Evolutionary conservation across 495 filamentous ascomycete genomes (phyloP).

Genomic region (Penicillium longicatenatum): DNA sequence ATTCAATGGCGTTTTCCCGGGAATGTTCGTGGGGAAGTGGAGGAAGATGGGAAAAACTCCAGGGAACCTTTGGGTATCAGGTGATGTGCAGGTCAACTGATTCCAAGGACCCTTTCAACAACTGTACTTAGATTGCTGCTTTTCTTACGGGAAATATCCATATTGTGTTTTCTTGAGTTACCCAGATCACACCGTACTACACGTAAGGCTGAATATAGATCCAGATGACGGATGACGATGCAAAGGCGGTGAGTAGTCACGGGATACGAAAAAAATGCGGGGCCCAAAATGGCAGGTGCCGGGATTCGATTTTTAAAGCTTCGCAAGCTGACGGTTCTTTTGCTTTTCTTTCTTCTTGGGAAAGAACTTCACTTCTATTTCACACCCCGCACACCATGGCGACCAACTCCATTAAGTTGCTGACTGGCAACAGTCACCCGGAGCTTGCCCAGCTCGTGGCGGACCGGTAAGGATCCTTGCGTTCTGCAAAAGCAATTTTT

Average conservation of each 20-base stretch:
- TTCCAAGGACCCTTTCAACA: slow-evolving; percentile 10
- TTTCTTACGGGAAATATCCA: slow-evolving; percentile 24
- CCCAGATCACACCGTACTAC: neutral
- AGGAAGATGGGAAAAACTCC: slow-evolving; percentile 19
- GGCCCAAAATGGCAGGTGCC: slow-evolving; percentile 24
- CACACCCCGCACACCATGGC: slow-evolving; percentile 53
- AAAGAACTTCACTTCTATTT: neutral
- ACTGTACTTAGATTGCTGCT: slow-evolving; percentile 37
- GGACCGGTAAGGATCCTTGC: slow-evolving; percentile 62
- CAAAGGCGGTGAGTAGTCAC: slow-evolving; percentile 33
- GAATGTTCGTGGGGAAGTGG: slow-evolving; percentile 15
- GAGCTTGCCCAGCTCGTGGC: slow-evolving; percentile 86
- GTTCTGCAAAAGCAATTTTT: slow-evolving; percentile 8
- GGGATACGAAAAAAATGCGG: slow-evolving; percentile 39
- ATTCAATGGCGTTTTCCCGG: slow-evolving; percentile 51
- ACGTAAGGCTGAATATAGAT: neutral
- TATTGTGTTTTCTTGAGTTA: slow-evolving; percentile 12
- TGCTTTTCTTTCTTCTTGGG: slow-evolving; percentile 9
- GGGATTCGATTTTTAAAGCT: slow-evolving; percentile 25
- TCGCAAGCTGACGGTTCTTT: slow-evolving; percentile 1
- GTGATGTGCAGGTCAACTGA: slow-evolving; percentile 52
- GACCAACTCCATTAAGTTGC: slow-evolving; percentile 91
- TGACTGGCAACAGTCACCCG: slow-evolving; percentile 95
- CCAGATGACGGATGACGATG: neutral
- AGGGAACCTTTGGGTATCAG: slow-evolving; percentile 15